Conservation (phyloP, 768 basidiomycete genomes). For the Trametes meyenii region DNA sequence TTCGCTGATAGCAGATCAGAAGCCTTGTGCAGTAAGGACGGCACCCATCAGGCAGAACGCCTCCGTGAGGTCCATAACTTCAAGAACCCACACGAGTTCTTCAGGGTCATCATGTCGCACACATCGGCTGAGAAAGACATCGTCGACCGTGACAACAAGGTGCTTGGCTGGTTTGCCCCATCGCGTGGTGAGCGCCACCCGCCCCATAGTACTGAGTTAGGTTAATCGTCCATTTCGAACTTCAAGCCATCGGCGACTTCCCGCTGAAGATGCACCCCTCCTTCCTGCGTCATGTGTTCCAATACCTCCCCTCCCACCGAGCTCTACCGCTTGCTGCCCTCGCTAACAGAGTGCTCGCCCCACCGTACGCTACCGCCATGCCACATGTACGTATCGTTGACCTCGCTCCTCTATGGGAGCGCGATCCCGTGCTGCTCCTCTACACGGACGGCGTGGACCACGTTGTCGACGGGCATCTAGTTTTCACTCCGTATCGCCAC, state of each 20-base stretch:
- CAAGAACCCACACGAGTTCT: conserved; percentile 1
- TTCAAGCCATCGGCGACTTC: conserved; percentile 11
- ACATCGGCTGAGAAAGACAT: neutral
- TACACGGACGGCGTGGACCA: neutral
- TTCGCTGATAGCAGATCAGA: neutral
- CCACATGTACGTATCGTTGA: conserved; percentile 1
- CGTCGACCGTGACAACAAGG: neutral
- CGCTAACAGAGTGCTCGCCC: neutral
- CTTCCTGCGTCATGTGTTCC: conserved; percentile 3
- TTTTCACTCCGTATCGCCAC: neutral
- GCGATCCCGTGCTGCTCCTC: neutral
- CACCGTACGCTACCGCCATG: neutral
- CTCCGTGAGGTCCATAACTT: neutral
- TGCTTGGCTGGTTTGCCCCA: conserved; percentile 1
- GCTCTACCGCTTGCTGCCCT: no score
- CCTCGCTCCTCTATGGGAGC: conserved; percentile 1
- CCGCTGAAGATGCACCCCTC: neutral
- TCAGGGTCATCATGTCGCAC: neutral
- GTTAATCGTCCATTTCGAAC: neutral
- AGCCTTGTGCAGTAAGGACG: neutral
- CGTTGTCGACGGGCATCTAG: neutral
- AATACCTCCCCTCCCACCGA: neutral
- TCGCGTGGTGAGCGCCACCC: neutral
- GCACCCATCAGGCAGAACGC: neutral
- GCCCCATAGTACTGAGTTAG: no score